Evolutionary conservation across 2,329 filamentous ascomycete genomes (phyloP).

Genomic region (Cytospora piceae): DNA sequence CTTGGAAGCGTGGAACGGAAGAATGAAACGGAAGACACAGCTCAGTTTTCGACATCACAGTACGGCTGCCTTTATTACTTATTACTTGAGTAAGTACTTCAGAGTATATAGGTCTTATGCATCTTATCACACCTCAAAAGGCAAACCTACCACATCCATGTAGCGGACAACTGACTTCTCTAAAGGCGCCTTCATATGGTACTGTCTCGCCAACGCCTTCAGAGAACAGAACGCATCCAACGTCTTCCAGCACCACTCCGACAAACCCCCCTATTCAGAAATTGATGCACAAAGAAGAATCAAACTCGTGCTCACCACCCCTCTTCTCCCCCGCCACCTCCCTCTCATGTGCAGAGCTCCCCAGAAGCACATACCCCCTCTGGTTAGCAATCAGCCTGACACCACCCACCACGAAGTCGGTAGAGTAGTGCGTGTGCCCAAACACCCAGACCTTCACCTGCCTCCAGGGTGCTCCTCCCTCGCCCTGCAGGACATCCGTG

Average conservation of each 20-base stretch:
- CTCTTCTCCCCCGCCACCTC: neutral
- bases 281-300: neutral
- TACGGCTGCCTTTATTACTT: no score
- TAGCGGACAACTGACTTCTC: neutral
- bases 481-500: conserved; percentile 49
- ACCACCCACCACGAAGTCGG: conserved; percentile 39
- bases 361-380: conserved; percentile 45
- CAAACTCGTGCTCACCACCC: neutral
- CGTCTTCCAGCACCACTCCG: no score
- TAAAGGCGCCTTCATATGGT: no score
- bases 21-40: no score
- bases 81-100: no score
- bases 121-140: no score
- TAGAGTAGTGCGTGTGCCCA: conserved; percentile 54
- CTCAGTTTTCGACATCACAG: no score
- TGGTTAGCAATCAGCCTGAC: conserved; percentile 50
- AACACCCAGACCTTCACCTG: conserved; percentile 48
- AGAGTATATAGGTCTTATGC: no score
- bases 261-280: neutral
- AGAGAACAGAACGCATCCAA: neutral
- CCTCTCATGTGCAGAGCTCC: neutral
- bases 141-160: neutral
- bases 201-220: no score
- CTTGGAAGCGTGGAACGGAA: no score
- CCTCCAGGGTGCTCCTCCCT: conserved; percentile 3